Base-by-base conservation (phyloP, 768 basidiomycete genomes). In the Austroboletus eburneus region DNA sequence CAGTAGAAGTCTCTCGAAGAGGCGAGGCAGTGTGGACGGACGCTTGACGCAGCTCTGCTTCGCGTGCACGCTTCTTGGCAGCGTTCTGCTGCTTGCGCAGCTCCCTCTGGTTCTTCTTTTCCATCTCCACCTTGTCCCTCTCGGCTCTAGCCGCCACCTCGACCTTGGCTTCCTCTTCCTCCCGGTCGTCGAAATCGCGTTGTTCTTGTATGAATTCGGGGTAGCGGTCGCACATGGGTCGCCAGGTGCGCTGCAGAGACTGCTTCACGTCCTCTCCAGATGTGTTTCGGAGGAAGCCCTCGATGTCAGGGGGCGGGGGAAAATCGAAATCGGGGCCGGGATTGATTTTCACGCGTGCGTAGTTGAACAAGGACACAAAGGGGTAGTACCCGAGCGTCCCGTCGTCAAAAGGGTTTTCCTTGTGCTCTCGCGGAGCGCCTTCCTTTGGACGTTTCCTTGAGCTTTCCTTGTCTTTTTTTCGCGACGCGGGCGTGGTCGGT, bases 301-400 rank as follows among this genome's bases (percentile, higher is more conserved):
- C 90, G 54, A 93, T 78, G 54, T 93, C 85, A 8, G 74, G 67
- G 2, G 89, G 89, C 3, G 92, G 93, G 2, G 87, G 79, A 56
- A 76, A 88, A 8, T 79, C 77, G 57, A 94, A 98, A 50, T 84
- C 64, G 0, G 96, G 96, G 1, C 96, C 96, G 16, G 93, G 81
- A 61, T 99, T 97, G 47, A 95, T 74, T 39, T 66, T 76, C 12
- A 93, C 86, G 48, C 81, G 79, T 0, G 91, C 95, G 49, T 86
- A 85, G 58, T 93, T 94, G 72, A 91, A 99, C 30, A 95, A 73
- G 4, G 91, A 95, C 53, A 96, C 80, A 70, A 97, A 85, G 0
- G 95, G 92, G 63, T 92, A 98, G 67, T 99, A 99, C 1, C 96
- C 96, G 6, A 96, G 70, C 17, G 87, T 83, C 17, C 95, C 96